A percentile compares a stretch with the other conserved stretches of the same genome.
Evolutionary conservation across 768 basidiomycete genomes (phyloP).

Genomic region (Peribolospora baueri): DNA sequence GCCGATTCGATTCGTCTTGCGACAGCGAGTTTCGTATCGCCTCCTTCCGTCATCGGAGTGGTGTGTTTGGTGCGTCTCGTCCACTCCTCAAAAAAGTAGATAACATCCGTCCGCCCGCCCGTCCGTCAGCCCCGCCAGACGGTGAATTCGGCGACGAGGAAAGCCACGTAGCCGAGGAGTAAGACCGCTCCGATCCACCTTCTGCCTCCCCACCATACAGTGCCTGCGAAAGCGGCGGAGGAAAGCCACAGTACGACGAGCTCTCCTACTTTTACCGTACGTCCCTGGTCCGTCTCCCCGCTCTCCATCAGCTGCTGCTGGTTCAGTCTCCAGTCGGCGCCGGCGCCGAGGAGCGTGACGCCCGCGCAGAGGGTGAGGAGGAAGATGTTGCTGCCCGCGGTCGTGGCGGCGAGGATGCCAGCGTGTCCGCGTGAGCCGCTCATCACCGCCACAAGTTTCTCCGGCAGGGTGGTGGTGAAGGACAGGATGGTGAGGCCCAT

Average conservation of each 20-base stretch:
- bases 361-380: conserved; percentile 11
- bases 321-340: background rate
- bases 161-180: conserved; percentile 1
- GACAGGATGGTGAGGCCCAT: conserved; percentile 10
- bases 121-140: no score
- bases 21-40: no score
- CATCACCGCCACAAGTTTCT: conserved; percentile 13
- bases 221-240: background rate
- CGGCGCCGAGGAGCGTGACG: conserved; percentile 1
- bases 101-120: no score
- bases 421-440: conserved; percentile 6
- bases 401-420: conserved; percentile 11
- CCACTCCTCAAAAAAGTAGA: no score
- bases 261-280: background rate
- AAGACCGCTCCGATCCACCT: background rate
- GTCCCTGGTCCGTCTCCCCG: background rate
- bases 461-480: conserved; percentile 13
- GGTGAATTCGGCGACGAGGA: background rate
- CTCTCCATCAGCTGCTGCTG: no score
- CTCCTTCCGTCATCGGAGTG: no score
- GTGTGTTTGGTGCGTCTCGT: no score
- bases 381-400: conserved; percentile 12
- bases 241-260: background rate
- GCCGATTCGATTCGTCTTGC: no score
- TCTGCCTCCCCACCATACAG: conserved; percentile 2